These are phyloP conservation scores for Thozetella sp. DNA, from an alignment of 495 filamentous ascomycete genomes.

Conservation along the genomic window DNA sequence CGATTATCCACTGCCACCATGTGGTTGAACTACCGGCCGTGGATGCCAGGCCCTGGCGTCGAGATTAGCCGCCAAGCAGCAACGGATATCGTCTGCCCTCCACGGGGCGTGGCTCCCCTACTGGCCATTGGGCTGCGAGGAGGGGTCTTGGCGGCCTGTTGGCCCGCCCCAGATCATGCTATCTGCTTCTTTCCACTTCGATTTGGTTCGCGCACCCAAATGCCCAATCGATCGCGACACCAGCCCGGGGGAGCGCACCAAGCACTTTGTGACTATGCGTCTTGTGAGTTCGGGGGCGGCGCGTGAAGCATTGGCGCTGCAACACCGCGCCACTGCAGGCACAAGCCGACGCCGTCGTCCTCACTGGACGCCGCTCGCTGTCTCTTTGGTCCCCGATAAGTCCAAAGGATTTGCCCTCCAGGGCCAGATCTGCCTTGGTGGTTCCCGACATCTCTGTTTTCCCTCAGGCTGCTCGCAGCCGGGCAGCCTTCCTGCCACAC, in stretches of 20 bases:
- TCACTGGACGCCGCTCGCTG: not conserved
- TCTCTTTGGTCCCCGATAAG: not conserved
- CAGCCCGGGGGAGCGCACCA: too few species aligned
- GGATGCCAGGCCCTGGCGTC: not conserved
- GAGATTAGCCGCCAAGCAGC: not conserved
- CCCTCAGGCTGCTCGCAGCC: not conserved
- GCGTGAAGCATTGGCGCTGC: too few species aligned
- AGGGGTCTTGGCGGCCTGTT: too few species aligned
- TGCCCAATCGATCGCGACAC: too few species aligned
- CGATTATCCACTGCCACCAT: too few species aligned
- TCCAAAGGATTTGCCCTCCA: not conserved
- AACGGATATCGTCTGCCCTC: not conserved
- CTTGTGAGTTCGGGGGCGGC: too few species aligned
- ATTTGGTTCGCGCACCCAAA: too few species aligned
- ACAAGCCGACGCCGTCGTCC: not conserved
- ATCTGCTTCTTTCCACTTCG: too few species aligned
- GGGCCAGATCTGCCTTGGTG: not conserved
- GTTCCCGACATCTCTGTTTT: not conserved
- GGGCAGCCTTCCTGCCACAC: not conserved
- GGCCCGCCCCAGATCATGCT: too few species aligned
- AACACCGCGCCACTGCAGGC: not conserved
- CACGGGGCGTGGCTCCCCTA: not conserved
- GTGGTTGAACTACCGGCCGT: not conserved
- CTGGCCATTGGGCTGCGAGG: not conserved
- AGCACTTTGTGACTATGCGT: too few species aligned